Conservation (phyloP, 192 early-diverging fungal genomes). For the Cetraspora pellucida region DNA sequence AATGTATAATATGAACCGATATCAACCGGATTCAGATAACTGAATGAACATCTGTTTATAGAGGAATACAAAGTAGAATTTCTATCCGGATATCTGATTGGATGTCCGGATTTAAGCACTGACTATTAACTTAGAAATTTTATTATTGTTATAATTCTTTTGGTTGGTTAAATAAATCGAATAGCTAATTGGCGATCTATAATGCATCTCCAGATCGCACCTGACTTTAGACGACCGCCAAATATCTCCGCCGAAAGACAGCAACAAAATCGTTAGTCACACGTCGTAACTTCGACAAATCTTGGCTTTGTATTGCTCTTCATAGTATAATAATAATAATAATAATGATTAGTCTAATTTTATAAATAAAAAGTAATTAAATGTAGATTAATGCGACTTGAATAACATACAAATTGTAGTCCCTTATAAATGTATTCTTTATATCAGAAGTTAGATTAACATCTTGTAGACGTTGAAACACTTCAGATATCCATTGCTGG, state of each 20-base stretch:
- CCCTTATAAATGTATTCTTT: slow-evolving; percentile 54
- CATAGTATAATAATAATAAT: slow-evolving; percentile 4
- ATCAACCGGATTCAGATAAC: no score
- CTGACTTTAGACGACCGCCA: slow-evolving; percentile 14
- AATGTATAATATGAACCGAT: no score
- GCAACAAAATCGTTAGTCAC: slow-evolving; percentile 61
- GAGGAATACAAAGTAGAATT: no score
- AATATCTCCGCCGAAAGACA: slow-evolving; percentile 56
- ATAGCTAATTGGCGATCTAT: no score
- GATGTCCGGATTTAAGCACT: no score
- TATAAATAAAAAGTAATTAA: neutral
- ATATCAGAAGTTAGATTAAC: slow-evolving; percentile 47
- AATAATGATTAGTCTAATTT: neutral
- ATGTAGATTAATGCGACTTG: neutral
- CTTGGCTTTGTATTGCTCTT: slow-evolving; percentile 50
- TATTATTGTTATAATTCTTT: no score
- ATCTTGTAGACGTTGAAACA: slow-evolving; percentile 49
- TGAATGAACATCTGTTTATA: no score
- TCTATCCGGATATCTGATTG: no score
- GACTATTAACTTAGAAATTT: no score
- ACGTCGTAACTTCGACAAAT: slow-evolving; percentile 56
- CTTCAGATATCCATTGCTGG: slow-evolving; percentile 50
- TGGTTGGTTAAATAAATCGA: no score
- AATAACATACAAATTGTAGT: slow-evolving; percentile 56
- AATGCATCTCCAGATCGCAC: no score